These are phyloP conservation scores for Saposhnikovia divaricata DNA, from an alignment of 129 eudicot genomes.

Conservation along the genomic window DNA sequence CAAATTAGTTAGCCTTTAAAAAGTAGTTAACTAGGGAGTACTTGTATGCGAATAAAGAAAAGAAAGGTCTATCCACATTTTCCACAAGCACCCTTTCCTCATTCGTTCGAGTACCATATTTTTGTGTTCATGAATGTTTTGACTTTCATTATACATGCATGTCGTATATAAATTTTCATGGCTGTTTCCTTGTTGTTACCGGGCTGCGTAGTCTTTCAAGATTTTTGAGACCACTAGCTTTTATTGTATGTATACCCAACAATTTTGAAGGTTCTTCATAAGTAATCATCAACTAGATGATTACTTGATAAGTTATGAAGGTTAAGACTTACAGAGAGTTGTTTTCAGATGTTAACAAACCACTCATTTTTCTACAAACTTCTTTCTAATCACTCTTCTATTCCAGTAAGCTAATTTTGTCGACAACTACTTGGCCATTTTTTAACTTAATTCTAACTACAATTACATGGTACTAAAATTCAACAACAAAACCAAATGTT, in stretches of 20 bases:
- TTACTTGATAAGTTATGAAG: no score
- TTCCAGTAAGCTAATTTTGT: background rate
- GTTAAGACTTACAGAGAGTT: no score
- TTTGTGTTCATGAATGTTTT: background rate
- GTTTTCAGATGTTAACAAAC: no score
- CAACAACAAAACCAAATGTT: background rate
- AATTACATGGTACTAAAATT: background rate
- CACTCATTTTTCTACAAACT: no score
- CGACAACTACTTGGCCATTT: background rate
- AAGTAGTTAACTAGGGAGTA: background rate
- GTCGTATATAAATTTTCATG: background rate
- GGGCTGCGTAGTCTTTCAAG: background rate
- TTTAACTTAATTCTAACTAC: no score
- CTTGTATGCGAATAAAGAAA: background rate
- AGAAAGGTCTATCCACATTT: background rate
- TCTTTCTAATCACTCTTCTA: background rate
- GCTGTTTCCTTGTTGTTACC: background rate
- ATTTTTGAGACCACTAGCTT: background rate
- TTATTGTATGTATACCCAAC: no score
- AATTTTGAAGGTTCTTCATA: no score
- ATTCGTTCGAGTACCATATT: background rate
- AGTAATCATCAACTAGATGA: no score
- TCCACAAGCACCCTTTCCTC: constrained; percentile 7
- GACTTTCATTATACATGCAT: background rate
- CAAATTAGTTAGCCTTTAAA: background rate